Conservation (phyloP, 805 yeast species). For the Jamesozyma spencerorum region DNA sequence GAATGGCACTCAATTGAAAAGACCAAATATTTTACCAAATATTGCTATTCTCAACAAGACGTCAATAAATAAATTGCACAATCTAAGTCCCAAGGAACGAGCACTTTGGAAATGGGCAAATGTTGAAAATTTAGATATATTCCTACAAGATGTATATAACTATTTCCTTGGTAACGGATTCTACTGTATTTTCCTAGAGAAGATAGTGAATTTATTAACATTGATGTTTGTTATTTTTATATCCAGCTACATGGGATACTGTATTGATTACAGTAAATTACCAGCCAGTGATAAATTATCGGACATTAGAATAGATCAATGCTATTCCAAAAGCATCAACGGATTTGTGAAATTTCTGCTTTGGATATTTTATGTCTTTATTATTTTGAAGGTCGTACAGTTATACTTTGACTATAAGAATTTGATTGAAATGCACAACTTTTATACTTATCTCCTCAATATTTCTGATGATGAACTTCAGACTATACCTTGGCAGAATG, state of each 20-base stretch:
- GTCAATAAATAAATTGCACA: constrained; percentile 29
- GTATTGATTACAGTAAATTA: constrained; percentile 58
- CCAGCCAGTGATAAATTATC: constrained; percentile 25
- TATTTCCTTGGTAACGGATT: constrained; percentile 84
- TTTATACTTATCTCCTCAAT: constrained; percentile 61
- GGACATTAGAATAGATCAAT: constrained; percentile 32
- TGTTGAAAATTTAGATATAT: constrained; percentile 81
- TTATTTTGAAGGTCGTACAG: constrained; percentile 44
- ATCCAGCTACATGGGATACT: constrained; percentile 69
- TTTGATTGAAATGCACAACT: constrained; percentile 63
- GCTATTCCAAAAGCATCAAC: constrained; percentile 37
- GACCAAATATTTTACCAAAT: constrained; percentile 20
- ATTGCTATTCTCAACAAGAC: constrained; percentile 21
- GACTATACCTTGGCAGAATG: constrained; percentile 87
- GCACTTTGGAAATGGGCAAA: constrained; percentile 97
- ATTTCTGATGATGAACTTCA: constrained; percentile 76
- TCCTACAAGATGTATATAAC: constrained; percentile 70
- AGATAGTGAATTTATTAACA: constrained; percentile 59
- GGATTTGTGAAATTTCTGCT: constrained; percentile 48
- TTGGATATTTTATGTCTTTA: constrained; percentile 50
- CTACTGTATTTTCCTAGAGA: constrained; percentile 61
- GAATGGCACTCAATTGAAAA: constrained; percentile 6
- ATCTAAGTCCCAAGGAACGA: constrained; percentile 55
- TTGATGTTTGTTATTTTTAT: constrained; percentile 72
- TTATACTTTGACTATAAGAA: constrained; percentile 55